Evolutionary conservation across 352 stramenopile species (phyloP).

Genomic region (Pythium insidiosum): DNA sequence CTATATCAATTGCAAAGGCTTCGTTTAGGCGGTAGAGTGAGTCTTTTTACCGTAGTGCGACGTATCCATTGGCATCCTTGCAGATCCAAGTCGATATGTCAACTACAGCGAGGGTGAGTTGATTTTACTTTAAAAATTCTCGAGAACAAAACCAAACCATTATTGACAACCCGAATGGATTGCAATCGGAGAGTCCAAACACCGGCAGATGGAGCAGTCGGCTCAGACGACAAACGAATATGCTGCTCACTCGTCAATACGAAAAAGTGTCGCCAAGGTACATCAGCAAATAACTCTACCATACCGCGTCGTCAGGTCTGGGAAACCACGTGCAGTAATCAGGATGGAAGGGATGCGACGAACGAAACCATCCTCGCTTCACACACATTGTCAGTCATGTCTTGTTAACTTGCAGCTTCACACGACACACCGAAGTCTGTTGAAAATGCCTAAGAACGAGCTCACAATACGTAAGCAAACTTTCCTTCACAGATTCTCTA

Average conservation of each 20-base stretch:
- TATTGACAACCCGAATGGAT: constrained; percentile 91
- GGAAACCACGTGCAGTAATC: constrained; percentile 91
- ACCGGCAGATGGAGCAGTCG: constrained; percentile 78
- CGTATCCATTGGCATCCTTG: constrained; percentile 75
- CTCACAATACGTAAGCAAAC: constrained; percentile 30
- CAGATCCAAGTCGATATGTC: constrained; percentile 86
- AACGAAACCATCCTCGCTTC: constrained; percentile 83
- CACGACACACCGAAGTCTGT: constrained; percentile 63
- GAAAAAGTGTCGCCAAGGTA: not conserved
- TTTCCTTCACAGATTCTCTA: no score
- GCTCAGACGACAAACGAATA: constrained; percentile 81
- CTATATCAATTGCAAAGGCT: not conserved
- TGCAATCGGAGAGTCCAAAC: constrained; percentile 90
- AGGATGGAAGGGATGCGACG: constrained; percentile 86
- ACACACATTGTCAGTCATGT: not conserved
- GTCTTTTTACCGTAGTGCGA: constrained; percentile 53
- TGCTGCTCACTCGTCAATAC: constrained; percentile 18
- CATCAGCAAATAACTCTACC: not conserved
- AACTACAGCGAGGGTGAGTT: constrained; percentile 27
- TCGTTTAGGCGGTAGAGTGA: no score
- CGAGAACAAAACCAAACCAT: constrained; percentile 52
- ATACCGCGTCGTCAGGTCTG: constrained; percentile 89
- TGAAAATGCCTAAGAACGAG: constrained; percentile 91
- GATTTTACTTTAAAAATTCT: not conserved
- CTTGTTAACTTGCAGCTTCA: not conserved